phyloP scores from a whole-genome alignment of 2,329 filamentous ascomycete species.

The Peltaster fructicola region DNA sequence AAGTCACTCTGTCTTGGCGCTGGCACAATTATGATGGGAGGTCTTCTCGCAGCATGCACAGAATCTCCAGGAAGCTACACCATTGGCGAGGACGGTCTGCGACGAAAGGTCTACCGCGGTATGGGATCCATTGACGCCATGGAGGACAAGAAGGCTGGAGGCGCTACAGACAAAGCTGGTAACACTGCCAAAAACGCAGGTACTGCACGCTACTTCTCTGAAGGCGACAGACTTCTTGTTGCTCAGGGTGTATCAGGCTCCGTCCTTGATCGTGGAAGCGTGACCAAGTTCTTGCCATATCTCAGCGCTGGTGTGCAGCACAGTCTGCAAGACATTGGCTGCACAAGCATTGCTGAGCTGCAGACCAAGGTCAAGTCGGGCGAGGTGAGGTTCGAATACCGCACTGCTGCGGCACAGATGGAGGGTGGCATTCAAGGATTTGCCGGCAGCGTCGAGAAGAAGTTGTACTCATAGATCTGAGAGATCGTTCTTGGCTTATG shows the following conservation, averaged over 20 bases:
- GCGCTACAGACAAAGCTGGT: slow-evolving; percentile 50
- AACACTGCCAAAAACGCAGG: slow-evolving; percentile 97
- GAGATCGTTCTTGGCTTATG: too few relatives aligned
- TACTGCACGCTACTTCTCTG: slow-evolving; percentile 95
- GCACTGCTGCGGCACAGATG: slow-evolving; percentile 83
- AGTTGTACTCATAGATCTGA: slow-evolving; percentile 76
- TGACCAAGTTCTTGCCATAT: slow-evolving; percentile 93
- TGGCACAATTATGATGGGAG: slow-evolving; percentile 97
- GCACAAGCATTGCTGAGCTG: slow-evolving; percentile 60
- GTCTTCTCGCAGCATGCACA: slow-evolving; percentile 87
- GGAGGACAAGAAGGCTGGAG: slow-evolving; percentile 95
- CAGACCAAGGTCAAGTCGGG: slow-evolving; percentile 59
- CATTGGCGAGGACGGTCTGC: slow-evolving; percentile 87
- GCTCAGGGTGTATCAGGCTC: slow-evolving; percentile 89
- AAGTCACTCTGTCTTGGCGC: slow-evolving; percentile 92
- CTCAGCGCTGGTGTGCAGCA: slow-evolving; percentile 91
- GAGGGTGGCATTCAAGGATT: slow-evolving; percentile 93
- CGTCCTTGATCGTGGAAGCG: slow-evolving; percentile 64
- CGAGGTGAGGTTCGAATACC: slow-evolving; percentile 75
- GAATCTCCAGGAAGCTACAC: slow-evolving; percentile 96
- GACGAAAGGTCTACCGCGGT: slow-evolving; percentile 97
- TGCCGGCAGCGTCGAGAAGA: slow-evolving; percentile 92
- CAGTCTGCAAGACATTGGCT: slow-evolving; percentile 87
- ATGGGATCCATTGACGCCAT: slow-evolving; percentile 99
- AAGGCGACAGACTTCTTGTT: slow-evolving; percentile 85